Percentiles rank a stretch among this genome's conserved stretches.
Evolutionary conservation across 164 flowering plant genomes (phyloP).

Genomic region (Paratinospora sagittata): DNA sequence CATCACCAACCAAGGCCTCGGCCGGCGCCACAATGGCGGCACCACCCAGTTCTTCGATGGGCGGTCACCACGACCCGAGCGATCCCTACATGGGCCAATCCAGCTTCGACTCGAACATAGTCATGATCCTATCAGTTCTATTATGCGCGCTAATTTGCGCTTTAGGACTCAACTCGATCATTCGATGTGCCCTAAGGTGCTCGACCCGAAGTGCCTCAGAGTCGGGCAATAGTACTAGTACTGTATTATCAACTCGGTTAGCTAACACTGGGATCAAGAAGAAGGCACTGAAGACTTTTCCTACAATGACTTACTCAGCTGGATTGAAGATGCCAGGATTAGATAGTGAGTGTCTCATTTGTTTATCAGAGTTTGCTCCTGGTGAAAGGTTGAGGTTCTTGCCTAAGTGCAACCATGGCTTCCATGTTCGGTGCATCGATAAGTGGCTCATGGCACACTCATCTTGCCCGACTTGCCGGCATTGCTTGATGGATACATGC

Average conservation of each 20-base stretch:
- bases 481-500: conserved; percentile 49
- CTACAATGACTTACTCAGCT: conserved; percentile 38
- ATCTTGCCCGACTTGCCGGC: no score
- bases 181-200: conserved; percentile 72
- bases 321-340: conserved; percentile 44
- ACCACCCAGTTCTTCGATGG: conserved; percentile 18
- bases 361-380: conserved; percentile 55
- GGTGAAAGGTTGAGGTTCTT: conserved; percentile 54
- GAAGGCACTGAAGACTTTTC: conserved; percentile 58
- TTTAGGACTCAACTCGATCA: conserved; percentile 69
- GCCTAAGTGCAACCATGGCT: conserved; percentile 73
- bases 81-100: conserved; percentile 22
- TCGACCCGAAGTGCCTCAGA: conserved; percentile 29
- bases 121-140: conserved; percentile 82
- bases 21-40: conserved; percentile 15
- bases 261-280: conserved; percentile 59
- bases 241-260: conserved; percentile 19
- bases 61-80: conserved; percentile 11
- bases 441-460: no score
- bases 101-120: conserved; percentile 67
- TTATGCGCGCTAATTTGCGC: conserved; percentile 81
- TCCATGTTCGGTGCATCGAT: no score
- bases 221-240: conserved; percentile 2
- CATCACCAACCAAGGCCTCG: conserved; percentile 6
- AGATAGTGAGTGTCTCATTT: conserved; percentile 57